Base-by-base conservation (phyloP, 208 protist genomes). In the Trypanosomatidae sp. region DNA sequence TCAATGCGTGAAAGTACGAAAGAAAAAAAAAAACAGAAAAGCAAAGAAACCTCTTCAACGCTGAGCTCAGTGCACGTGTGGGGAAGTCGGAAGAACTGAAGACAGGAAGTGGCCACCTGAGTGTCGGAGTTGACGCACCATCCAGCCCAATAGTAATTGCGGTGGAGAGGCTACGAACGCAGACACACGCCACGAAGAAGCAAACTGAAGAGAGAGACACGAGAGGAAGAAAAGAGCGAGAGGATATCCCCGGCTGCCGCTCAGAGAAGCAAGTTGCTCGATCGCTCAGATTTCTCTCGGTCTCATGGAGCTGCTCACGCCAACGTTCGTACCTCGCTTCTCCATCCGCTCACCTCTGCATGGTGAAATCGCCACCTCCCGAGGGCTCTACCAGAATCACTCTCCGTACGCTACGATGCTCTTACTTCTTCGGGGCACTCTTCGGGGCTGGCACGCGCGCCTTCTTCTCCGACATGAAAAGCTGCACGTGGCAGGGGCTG, bases 401-500 rank as follows among this genome's bases (percentile, higher is more conserved):
- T 46, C 22, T 65, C 60, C 41, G 22, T 65, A 44, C 17, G 22
- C 39, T 46, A 55, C n/a, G 5, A 3, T 25, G 33, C 66, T 22
- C 66, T 85, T 88, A 94, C 85, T 92, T 91, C 87, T 92, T 94
- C 56, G 87, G 87, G 52, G 85, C 77, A 66, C 79, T 89, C 77
- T 89, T 92, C 50, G 87, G 87, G 62, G 83, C 86, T 28, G 86
- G 90, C 41, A 95, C 82, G 73, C 87, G 87, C 76, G 89, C 82
- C 82, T 91, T 84, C 64, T 88, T 86, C 81, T 94, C 82, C 10
- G 84, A 85, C 86, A 93, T 93, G 73, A 94, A 96, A 50, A 96
- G 83, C 81, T 96, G 87, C 71, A 96, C 90, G 74, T 96, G 92
- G 88, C 92, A 96, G 25, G 91, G 90, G 85, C 85, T 95, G 90